Conservation (phyloP, 1,139 yeast genomes). For the Scheffersomyces cryptocercus region DNA sequence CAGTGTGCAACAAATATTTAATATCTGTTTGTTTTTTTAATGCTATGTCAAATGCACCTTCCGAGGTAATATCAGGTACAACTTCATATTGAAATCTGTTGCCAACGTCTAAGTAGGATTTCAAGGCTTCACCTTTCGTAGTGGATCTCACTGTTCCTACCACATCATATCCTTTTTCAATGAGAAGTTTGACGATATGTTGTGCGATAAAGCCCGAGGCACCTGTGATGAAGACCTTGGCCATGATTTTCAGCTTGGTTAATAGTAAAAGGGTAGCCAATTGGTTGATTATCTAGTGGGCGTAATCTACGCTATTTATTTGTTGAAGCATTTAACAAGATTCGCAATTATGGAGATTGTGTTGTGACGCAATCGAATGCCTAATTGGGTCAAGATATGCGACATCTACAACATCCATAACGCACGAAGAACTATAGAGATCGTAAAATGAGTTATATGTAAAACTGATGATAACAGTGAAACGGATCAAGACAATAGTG, state of each 20-base stretch:
- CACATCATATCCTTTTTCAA: constrained; percentile 29
- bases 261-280: no score
- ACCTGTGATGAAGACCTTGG: constrained; percentile 36
- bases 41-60: constrained; percentile 36
- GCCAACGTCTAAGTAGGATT: constrained; percentile 10
- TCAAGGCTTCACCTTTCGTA: constrained; percentile 30
- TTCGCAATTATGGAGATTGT: no score
- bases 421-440: no score
- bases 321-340: no score
- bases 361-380: no score
- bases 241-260: constrained; percentile 1
- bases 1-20: constrained; percentile 19
- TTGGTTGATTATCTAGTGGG: no score
- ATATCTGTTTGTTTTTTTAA: constrained; percentile 21
- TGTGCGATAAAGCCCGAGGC: constrained; percentile 46
- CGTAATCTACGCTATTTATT: no score
- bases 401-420: no score
- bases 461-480: no score
- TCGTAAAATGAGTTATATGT: no score
- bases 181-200: constrained; percentile 26
- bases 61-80: constrained; percentile 33
- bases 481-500: no score
- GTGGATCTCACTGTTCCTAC: constrained; percentile 38
- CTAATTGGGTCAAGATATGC: no score
- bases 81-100: constrained; percentile 29